phyloP scores from a whole-genome alignment of 1,139 yeast genomes.

The Chernovozyma aurita region DNA sequence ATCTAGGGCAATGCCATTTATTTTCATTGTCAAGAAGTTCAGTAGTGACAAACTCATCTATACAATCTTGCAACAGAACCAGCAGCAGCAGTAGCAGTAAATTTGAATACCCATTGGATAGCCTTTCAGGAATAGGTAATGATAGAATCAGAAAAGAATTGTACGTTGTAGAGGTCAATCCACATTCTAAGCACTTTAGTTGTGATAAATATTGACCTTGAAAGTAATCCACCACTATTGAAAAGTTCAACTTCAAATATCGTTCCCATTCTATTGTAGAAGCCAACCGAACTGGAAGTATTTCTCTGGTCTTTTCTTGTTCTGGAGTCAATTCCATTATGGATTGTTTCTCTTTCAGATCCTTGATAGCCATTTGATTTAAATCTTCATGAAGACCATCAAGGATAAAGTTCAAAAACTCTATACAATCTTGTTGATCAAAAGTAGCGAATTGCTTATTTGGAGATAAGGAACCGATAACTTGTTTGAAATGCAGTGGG shows the following conservation, averaged over 20 bases:
- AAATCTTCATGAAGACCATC: constrained; percentile 90
- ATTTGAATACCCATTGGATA: constrained; percentile 4
- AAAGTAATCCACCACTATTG: constrained; percentile 78
- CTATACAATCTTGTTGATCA: constrained; percentile 94
- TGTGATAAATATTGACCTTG: constrained; percentile 90
- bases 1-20: constrained; percentile 85
- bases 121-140: constrained; percentile 60
- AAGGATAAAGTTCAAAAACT: constrained; percentile 75
- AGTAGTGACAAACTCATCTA: constrained; percentile 60
- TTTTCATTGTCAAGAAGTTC: constrained; percentile 77
- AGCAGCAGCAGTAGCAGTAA: too few species aligned
- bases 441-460: constrained; percentile 57
- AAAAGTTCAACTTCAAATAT: constrained; percentile 77
- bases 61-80: constrained; percentile 58
- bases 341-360: constrained; percentile 34
- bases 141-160: constrained; percentile 75
- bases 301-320: constrained; percentile 74
- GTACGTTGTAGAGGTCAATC: constrained; percentile 79
- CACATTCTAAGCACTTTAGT: constrained; percentile 71
- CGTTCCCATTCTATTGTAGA: constrained; percentile 95
- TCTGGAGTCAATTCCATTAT: constrained; percentile 56
- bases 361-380: constrained; percentile 48
- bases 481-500: constrained; percentile 56
- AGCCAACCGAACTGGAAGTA: constrained; percentile 74
- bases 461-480: constrained; percentile 67